Evolutionary conservation across 176 grass and related monocot genomes (phyloP), one percentile per base, ranked within the genome.

Genomic region (Triticum timopheevii): DNA sequence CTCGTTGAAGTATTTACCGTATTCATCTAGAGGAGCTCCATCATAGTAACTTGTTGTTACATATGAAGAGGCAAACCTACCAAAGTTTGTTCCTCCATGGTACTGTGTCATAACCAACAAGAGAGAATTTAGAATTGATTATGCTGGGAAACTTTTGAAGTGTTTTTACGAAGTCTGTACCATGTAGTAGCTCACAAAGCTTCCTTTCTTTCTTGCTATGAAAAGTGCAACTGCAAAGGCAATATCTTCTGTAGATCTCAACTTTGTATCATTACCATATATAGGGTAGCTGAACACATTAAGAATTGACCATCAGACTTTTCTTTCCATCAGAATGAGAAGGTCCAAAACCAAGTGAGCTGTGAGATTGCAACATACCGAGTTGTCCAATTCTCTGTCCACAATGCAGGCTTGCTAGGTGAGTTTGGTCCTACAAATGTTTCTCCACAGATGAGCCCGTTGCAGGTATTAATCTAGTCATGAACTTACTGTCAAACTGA

Each of bases 111-210:
- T 68, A 79, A 79, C 71, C 22, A 42, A 78, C 66, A 44, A 44
- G 4, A 19, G 52, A 42, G 49, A 7, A 31, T 42, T 3, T 80
- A 9, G 28, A 33, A 69, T 6, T 17, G 7, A 1, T 87, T 12
- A 5, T 76, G 47, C 27, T 77, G 19, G 8, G 36, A 77, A 81
- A 71, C 30, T 19, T 69, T 76, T 39, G 27, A 36, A 67, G 40
- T 47, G 20, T 10, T 0, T 12, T 47, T 15, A 0, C 1, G 17
- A 52, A 39, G 64, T 81, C 17, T 63, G 64, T 96, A 98, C 94
- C 97, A 98, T 98, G 89, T 96, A 98, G 79, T 98, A 98, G 81
- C 93, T 98, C 79, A 98, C 92, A 93, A 93, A 98, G 61, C 90
- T 98, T 78, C 97, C 97, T 47, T 88, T 84, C 76, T 91, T 98